These are phyloP conservation scores for Plasmodium sp. DNA, from an alignment of 169 alveolate species.

Conservation along the genomic window DNA sequence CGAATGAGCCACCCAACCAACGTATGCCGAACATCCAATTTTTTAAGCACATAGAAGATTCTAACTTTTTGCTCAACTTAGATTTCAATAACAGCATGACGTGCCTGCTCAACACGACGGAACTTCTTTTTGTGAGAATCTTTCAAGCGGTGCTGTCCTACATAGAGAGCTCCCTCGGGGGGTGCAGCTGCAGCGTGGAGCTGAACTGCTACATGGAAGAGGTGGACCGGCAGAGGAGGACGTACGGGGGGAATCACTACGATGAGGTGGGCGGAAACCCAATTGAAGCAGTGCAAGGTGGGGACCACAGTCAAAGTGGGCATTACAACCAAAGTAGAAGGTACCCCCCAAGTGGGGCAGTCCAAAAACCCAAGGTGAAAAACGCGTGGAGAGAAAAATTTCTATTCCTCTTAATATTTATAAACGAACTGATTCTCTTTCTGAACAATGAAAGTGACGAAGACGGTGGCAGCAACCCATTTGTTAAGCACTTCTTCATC, in stretches of 20 bases:
- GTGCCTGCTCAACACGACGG: neutral
- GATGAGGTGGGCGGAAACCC: neutral
- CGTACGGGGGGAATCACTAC: neutral
- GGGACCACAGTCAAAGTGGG: too few species aligned
- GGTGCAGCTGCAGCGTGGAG: neutral
- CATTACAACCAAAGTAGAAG: too few species aligned
- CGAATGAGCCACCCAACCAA: neutral
- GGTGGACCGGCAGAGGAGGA: neutral
- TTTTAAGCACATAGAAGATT: neutral
- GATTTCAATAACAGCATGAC: neutral
- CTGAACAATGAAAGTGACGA: conserved; percentile 2
- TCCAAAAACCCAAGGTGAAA: neutral
- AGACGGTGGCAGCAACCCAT: neutral
- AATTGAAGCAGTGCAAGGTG: too few species aligned
- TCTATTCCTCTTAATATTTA: neutral
- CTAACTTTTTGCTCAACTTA: neutral
- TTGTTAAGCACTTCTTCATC: neutral
- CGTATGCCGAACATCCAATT: neutral
- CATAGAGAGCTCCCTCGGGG: neutral
- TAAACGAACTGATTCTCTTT: neutral
- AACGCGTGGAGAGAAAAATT: neutral
- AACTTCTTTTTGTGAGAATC: neutral
- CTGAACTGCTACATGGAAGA: neutral
- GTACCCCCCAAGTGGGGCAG: neutral
- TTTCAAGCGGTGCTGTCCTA: neutral